A percentile compares a stretch with the other conserved stretches of the same genome.
These are phyloP conservation scores for Rubus idaeus DNA, from an alignment of 306 rosid genomes.

Conservation along the genomic window DNA sequence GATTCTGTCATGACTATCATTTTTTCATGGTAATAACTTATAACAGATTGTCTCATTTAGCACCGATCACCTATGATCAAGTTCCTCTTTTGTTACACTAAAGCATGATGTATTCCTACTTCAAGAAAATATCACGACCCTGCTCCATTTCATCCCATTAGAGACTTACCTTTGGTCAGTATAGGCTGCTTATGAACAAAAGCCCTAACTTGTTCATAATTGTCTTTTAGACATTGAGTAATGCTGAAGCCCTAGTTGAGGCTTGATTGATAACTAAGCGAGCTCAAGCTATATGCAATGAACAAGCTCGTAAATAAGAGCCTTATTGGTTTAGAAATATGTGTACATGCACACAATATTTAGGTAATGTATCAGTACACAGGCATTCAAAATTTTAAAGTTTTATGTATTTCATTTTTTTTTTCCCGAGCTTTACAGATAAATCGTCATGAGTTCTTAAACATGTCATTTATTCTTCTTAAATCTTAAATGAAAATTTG, in stretches of 20 bases:
- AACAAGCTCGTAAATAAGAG: not conserved
- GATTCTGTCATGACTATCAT: not conserved
- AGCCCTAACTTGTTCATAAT: not conserved
- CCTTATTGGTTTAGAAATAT: too few relatives aligned
- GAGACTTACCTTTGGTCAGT: not conserved
- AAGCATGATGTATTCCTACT: not conserved
- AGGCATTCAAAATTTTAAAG: too few relatives aligned
- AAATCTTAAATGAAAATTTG: too few relatives aligned
- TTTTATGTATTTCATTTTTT: too few relatives aligned
- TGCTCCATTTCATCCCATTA: not conserved
- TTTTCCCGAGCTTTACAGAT: too few relatives aligned
- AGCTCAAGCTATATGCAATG: not conserved
- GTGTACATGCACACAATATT: too few relatives aligned
- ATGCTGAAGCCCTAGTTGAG: not conserved
- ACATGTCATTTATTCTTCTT: too few relatives aligned
- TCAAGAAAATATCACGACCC: not conserved
- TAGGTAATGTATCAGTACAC: too few relatives aligned
- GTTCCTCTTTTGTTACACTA: not conserved
- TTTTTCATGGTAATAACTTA: not conserved
- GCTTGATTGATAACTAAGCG: not conserved
- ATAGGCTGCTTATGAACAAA: not conserved
- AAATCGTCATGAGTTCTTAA: too few relatives aligned
- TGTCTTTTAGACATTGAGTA: not conserved
- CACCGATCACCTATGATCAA: not conserved
- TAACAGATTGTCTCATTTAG: not conserved